Conservation (phyloP, 106 monocot species). For the Vanilla planifolia region DNA sequence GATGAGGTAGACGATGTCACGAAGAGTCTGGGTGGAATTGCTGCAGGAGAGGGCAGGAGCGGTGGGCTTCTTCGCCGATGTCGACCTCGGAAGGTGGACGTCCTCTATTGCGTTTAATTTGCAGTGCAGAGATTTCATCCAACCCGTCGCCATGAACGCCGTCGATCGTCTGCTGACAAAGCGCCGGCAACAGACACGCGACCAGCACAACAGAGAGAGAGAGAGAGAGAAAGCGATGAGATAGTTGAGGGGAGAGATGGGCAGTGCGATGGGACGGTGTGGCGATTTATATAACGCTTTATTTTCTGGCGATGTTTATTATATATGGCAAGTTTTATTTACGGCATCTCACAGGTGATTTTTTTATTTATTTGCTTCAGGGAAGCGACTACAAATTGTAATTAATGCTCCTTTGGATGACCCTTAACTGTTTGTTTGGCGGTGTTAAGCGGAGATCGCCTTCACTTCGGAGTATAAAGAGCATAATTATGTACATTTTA, state of each 20-base stretch:
- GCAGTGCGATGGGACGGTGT: too few species aligned
- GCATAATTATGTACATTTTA: too few species aligned
- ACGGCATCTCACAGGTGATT: too few species aligned
- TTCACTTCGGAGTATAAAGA: too few species aligned
- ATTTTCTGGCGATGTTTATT: too few species aligned
- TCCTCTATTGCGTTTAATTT: conserved; percentile 38
- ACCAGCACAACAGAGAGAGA: not conserved
- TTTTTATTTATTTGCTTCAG: too few species aligned
- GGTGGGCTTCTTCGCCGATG: conserved; percentile 5
- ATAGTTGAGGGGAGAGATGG: not conserved
- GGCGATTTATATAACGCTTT: too few species aligned
- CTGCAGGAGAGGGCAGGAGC: conserved; percentile 18
- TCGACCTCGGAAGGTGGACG: conserved; percentile 16
- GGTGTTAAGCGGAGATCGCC: too few species aligned
- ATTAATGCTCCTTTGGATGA: too few species aligned
- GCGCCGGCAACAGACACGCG: not conserved
- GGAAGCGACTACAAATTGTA: too few species aligned
- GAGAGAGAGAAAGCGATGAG: not conserved
- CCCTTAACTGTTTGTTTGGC: too few species aligned
- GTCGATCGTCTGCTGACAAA: not conserved
- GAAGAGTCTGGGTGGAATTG: conserved; percentile 17
- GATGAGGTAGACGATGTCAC: conserved; percentile 25
- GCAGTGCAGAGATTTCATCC: conserved; percentile 46
- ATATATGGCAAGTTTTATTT: too few species aligned
- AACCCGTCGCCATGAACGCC: conserved; percentile 22